Evolutionary conservation across 768 basidiomycete species (phyloP).

Genomic region (Austroboletus festivus): DNA sequence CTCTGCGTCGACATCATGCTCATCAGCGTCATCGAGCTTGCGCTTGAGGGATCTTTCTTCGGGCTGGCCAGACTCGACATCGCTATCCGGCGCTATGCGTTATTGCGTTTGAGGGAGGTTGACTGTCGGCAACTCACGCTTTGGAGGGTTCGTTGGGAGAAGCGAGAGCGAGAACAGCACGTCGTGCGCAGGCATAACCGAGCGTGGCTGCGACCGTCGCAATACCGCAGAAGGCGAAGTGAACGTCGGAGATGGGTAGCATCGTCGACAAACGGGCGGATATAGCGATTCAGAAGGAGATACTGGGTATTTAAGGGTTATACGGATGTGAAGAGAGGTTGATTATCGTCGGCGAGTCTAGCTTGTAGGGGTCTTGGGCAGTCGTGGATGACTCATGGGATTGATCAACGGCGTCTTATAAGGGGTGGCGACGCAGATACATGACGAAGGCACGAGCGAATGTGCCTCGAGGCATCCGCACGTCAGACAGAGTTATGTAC

Average conservation of each 20-base stretch:
- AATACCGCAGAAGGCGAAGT: conserved; percentile 53
- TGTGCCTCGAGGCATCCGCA: conserved; percentile 33
- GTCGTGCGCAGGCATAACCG: conserved; percentile 54
- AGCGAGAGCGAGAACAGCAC: conserved; percentile 23
- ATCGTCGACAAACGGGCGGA: conserved; percentile 27
- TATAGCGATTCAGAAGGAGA: background rate
- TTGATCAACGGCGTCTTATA: conserved; percentile 34
- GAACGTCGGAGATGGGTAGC: conserved; percentile 52
- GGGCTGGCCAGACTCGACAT: conserved; percentile 25
- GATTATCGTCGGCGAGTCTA: conserved; percentile 23
- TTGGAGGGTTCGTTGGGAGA: conserved; percentile 18
- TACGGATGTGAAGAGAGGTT: conserved; percentile 10
- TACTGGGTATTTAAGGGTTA: conserved; percentile 20
- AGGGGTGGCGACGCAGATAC: conserved; percentile 16
- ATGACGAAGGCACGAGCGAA: conserved; percentile 25
- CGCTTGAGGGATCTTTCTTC: conserved; percentile 33
- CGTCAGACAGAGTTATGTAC: conserved; percentile 12
- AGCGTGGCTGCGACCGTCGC: conserved; percentile 60
- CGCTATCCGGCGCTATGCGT: conserved; percentile 30
- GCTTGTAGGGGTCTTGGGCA: conserved; percentile 18
- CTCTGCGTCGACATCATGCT: conserved; percentile 29
- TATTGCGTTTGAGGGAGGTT: conserved; percentile 28
- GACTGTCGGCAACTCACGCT: conserved; percentile 32
- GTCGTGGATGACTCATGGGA: conserved; percentile 6
- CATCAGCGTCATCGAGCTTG: conserved; percentile 29